phyloP scores from a whole-genome alignment of 495 filamentous ascomycete genomes.

The Podospora sp. region DNA sequence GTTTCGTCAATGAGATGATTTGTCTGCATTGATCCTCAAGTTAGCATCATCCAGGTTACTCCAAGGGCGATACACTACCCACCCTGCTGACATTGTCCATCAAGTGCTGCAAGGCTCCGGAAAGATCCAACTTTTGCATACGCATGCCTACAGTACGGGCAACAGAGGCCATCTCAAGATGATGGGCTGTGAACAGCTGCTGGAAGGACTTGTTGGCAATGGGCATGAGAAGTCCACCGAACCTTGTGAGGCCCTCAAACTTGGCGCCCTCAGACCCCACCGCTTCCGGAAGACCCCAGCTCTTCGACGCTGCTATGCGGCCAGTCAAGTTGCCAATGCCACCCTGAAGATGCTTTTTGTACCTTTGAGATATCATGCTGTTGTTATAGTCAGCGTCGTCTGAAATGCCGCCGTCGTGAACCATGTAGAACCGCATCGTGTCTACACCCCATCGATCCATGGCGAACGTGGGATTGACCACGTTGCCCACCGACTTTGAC shows the following conservation, averaged over 20 bases:
- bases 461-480: slow-evolving; percentile 92
- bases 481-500: slow-evolving; percentile 93
- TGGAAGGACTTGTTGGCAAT: not conserved
- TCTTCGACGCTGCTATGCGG: slow-evolving; percentile 67
- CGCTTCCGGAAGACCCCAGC: slow-evolving; percentile 62
- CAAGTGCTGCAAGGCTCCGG: slow-evolving; percentile 64
- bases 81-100: slow-evolving; percentile 49
- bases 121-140: slow-evolving; percentile 69
- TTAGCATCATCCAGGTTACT: slow-evolving; percentile 25
- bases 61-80: not conserved
- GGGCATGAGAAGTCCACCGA: too few species aligned
- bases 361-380: slow-evolving; percentile 67
- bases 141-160: slow-evolving; percentile 31
- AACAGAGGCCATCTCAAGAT: slow-evolving; percentile 36
- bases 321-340: slow-evolving; percentile 78
- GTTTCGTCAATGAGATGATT: slow-evolving; percentile 63
- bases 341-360: slow-evolving; percentile 73
- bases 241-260: not conserved
- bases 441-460: slow-evolving; percentile 87
- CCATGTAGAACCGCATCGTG: slow-evolving; percentile 83
- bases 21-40: slow-evolving; percentile 50
- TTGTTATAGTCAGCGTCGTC: slow-evolving; percentile 87
- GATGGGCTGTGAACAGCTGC: slow-evolving; percentile 8
- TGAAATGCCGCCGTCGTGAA: slow-evolving; percentile 70
- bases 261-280: slow-evolving; percentile 38